Conservation (phyloP, 805 yeast genomes). For the Vanderwaltozyma verrucispora region DNA sequence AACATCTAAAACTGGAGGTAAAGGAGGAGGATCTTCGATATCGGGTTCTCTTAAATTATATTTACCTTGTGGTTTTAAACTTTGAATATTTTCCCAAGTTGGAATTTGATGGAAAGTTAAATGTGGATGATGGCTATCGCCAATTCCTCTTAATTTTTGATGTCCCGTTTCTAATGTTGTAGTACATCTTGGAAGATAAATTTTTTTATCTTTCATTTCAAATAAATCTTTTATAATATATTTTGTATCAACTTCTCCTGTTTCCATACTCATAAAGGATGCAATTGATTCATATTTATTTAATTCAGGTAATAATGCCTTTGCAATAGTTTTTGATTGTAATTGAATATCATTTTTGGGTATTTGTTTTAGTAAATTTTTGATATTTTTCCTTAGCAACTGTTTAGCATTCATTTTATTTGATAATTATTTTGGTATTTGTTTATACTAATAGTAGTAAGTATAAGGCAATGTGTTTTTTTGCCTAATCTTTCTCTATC, state of each 20-base stretch:
- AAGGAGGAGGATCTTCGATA: conserved; percentile 15
- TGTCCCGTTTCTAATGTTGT: conserved; percentile 25
- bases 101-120: conserved; percentile 48
- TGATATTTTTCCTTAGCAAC: conserved; percentile 15
- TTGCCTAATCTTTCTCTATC: too few species aligned
- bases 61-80: conserved; percentile 55
- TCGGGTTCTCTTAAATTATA: conserved; percentile 62
- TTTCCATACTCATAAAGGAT: conserved; percentile 67
- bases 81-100: conserved; percentile 32
- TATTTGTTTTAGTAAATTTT: conserved; percentile 8
- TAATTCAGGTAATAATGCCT: conserved; percentile 9
- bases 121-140: conserved; percentile 28
- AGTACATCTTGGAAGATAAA: conserved; percentile 50
- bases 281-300: conserved; percentile 34
- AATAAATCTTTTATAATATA: conserved; percentile 45
- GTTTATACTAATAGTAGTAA: too few species aligned
- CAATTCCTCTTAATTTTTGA: conserved; percentile 12
- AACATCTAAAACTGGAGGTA: conserved; percentile 43
- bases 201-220: conserved; percentile 33
- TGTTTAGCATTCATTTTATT: conserved; percentile 12
- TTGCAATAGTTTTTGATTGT: conserved; percentile 21
- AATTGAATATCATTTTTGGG: conserved; percentile 5
- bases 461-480: too few species aligned
- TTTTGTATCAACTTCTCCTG: conserved; percentile 55
- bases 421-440: too few species aligned